Evolutionary conservation across 805 yeast genomes (phyloP), one percentile per base, ranked within the genome.

Genomic region (Saccharomycopsis sp.): DNA sequence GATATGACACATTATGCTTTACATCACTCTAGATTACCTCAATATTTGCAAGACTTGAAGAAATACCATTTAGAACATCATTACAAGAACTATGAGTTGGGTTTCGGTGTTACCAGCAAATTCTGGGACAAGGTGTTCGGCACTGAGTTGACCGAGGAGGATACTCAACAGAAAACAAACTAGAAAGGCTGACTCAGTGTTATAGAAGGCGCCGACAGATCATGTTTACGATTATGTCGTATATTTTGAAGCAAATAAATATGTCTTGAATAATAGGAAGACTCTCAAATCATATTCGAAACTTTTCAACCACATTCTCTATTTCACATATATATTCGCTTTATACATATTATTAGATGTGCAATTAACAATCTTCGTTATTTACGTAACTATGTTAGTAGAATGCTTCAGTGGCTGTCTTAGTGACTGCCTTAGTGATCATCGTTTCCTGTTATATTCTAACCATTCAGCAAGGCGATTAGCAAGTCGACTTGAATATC

Each of bases 31-130:
- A 80, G 79, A 68, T 78, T 94, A 67, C 99, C 99, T 23, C 67
- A 75, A 47, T 87, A 78, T 69, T 75, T 90, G 73, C 91, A 89
- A 70, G 84, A 81, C 34, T 76, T 90, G 68, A 94, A 94, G 73
- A 89, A 87, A 55, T 86, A 90, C 70, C 99, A 94, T 72, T 80
- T 94, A 73, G 98, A 93, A 72, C 99, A 94, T 73, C 99, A 94
- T 71, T 94, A 94, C 78, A 92, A 93, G 77, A 93, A 94, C 74
- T 94, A 89, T 73, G 96, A 96, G 73, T 75, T 92, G 66, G 99
- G 98, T 1, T 94, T 92, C 66, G 99, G 99, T 65, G 98, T 94
- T 63, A 90, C 98, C 34, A 81, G 91, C 62, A 84, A 82, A 74
- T 89, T 89, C 73, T 94, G 99, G 99, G 99, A 94, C 72, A 80